phyloP scores from a whole-genome alignment of 768 basidiomycete species.

The Trametes cingulata region DNA sequence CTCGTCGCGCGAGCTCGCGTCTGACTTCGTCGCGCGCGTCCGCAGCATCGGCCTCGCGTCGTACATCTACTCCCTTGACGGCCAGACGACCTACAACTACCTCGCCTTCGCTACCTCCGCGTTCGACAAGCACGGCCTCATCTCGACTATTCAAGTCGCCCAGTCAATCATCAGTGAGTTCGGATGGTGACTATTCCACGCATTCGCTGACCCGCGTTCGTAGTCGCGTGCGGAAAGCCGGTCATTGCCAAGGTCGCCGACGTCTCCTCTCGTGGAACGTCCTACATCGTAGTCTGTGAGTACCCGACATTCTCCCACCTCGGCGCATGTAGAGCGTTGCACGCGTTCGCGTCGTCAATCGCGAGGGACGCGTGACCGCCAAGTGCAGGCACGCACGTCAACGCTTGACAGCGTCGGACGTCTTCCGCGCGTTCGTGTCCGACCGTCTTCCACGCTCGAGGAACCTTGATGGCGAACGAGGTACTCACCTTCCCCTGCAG shows the following conservation, averaged over 20 bases:
- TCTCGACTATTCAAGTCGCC: constrained; percentile 27
- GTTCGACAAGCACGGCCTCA: constrained; percentile 21
- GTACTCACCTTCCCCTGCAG: too few relatives aligned
- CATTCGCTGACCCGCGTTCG: not conserved
- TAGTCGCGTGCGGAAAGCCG: constrained; percentile 37
- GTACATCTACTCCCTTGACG: constrained; percentile 75
- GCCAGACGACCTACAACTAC: constrained; percentile 65
- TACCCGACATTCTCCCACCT: too few relatives aligned
- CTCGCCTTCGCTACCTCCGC: constrained; percentile 23
- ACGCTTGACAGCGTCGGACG: not conserved
- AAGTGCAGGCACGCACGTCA: not conserved
- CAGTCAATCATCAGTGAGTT: constrained; percentile 31
- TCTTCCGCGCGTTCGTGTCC: too few relatives aligned
- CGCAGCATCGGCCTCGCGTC: constrained; percentile 57
- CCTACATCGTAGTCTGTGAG: constrained; percentile 51
- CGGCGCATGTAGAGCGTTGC: too few relatives aligned
- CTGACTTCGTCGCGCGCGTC: too few relatives aligned
- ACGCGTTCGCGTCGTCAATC: too few relatives aligned
- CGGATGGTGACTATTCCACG: constrained; percentile 42
- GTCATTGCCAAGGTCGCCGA: constrained; percentile 53
- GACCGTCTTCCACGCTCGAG: too few relatives aligned
- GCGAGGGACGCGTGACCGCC: too few relatives aligned
- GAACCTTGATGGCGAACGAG: too few relatives aligned
- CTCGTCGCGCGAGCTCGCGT: too few relatives aligned
- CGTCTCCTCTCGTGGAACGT: constrained; percentile 46